Conservation (phyloP, 345 rosid genomes). For the Lepidium aucheri region DNA sequence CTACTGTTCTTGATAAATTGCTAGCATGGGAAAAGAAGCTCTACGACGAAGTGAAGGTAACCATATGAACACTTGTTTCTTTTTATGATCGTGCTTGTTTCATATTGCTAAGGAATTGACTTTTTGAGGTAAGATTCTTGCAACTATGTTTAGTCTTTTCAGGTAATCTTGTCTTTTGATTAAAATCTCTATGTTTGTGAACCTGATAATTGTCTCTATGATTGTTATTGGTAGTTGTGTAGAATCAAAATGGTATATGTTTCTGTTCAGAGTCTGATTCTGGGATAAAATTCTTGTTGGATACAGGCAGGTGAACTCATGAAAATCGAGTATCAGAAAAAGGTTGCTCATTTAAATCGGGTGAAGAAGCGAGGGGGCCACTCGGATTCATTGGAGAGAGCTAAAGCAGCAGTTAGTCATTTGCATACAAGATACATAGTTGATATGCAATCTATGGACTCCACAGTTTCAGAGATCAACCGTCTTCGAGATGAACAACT, state of each 20-base stretch:
- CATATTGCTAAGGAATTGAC: background rate
- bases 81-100: background rate
- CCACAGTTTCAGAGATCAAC: constrained; percentile 89
- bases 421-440: constrained; percentile 95
- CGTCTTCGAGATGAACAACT: constrained; percentile 84
- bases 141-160: background rate
- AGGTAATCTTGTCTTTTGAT: background rate
- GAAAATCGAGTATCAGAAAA: constrained; percentile 86
- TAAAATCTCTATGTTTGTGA: background rate
- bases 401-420: constrained; percentile 84
- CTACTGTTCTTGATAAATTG: constrained; percentile 92
- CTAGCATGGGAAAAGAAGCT: constrained; percentile 98
- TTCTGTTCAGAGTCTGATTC: constrained; percentile 14
- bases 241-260: background rate
- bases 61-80: background rate
- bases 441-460: constrained; percentile 99
- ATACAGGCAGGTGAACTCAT: constrained; percentile 82
- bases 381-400: constrained; percentile 75
- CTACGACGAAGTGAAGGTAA: constrained; percentile 95
- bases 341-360: constrained; percentile 58
- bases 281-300: constrained; percentile 22
- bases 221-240: background rate
- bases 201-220: background rate
- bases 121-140: background rate
- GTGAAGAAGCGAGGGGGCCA: constrained; percentile 65